Conservation (phyloP, 2,329 filamentous ascomycete species). For the Colletotrichum tropicicola region DNA sequence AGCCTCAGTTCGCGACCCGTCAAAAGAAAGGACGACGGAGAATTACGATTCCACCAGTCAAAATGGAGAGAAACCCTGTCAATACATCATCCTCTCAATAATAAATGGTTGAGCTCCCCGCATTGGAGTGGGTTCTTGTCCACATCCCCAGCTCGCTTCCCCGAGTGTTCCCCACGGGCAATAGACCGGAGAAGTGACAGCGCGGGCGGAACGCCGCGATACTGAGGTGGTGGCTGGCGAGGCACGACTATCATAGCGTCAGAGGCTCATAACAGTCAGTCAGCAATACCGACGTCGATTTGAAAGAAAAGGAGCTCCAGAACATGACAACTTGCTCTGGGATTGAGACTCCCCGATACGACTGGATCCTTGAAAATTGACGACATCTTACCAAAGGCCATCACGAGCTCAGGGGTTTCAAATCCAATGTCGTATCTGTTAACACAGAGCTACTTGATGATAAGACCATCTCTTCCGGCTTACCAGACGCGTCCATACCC, state of each 20-base stretch:
- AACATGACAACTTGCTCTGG: too few relatives aligned
- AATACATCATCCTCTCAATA: background rate
- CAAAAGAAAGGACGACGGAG: background rate
- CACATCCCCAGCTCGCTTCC: slow-evolving; percentile 3
- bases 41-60: slow-evolving; percentile 18
- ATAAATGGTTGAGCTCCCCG: background rate
- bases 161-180: slow-evolving; percentile 17
- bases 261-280: background rate
- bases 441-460: background rate
- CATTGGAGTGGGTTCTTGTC: background rate
- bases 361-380: too few relatives aligned
- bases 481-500: background rate
- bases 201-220: slow-evolving; percentile 21
- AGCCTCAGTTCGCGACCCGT: background rate
- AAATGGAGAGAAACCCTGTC: too few relatives aligned
- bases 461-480: background rate
- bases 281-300: background rate
- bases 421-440: background rate
- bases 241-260: background rate
- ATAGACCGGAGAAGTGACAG: slow-evolving; percentile 10
- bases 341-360: too few relatives aligned
- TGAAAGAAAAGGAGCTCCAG: too few relatives aligned
- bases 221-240: background rate
- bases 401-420: too few relatives aligned
- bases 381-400: background rate